Conservation (phyloP, 1,284 basidiomycete species). For the Trichosporon asahii region DNA sequence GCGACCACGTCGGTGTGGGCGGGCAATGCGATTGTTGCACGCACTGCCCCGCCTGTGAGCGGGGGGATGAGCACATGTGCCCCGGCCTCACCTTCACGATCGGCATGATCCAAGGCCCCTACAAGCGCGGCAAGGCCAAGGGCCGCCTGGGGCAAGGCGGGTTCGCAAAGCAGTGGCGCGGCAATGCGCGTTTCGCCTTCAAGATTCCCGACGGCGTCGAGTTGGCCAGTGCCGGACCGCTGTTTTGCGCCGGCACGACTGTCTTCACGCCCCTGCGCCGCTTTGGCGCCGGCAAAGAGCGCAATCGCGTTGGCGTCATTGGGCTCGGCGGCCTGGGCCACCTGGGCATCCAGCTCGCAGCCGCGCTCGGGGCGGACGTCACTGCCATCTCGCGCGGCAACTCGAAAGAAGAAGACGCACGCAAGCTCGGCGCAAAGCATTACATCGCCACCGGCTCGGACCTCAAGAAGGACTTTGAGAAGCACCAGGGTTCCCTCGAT, state of each 20-base stretch:
- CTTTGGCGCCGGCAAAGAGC: slow-evolving; percentile 54
- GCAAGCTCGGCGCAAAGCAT: slow-evolving; percentile 53
- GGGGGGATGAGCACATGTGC: slow-evolving; percentile 22
- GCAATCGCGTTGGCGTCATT: slow-evolving; percentile 55
- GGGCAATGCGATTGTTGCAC: slow-evolving; percentile 54
- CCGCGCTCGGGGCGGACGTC: slow-evolving; percentile 60
- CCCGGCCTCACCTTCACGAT: not conserved
- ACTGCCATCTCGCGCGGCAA: slow-evolving; percentile 57
- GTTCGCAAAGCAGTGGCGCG: slow-evolving; percentile 50
- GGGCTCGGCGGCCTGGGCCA: slow-evolving; percentile 54
- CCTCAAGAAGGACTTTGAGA: slow-evolving; percentile 28
- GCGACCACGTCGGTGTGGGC: slow-evolving; percentile 55
- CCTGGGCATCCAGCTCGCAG: slow-evolving; percentile 49
- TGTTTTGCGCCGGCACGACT: slow-evolving; percentile 53
- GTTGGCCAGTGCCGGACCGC: slow-evolving; percentile 56
- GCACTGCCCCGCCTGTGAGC: slow-evolving; percentile 51
- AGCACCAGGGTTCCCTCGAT: slow-evolving; percentile 47
- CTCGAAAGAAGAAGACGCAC: slow-evolving; percentile 54
- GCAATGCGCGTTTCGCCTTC: slow-evolving; percentile 59
- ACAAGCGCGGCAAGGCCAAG: not conserved
- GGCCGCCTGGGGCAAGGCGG: slow-evolving; percentile 55
- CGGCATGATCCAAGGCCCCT: not conserved
- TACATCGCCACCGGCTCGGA: slow-evolving; percentile 45
- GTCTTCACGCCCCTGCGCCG: slow-evolving; percentile 53
- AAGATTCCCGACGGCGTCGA: slow-evolving; percentile 61